These are phyloP conservation scores for Mucor plumbeus DNA, from an alignment of 371 early-diverging fungal genomes.

Conservation along the genomic window DNA sequence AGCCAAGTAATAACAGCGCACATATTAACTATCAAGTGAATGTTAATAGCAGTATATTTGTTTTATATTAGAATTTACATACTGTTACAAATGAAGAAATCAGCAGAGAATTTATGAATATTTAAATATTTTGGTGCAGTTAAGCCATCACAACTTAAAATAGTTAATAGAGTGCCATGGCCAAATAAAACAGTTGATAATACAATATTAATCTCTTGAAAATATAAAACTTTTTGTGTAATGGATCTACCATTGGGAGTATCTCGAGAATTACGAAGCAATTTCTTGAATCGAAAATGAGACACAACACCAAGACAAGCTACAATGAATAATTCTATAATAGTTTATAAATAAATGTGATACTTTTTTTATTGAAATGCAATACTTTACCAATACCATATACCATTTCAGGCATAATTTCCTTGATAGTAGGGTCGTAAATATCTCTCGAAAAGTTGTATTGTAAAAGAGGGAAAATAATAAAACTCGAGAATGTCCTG, in stretches of 20 bases:
- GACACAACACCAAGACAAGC: slow-evolving; percentile 47
- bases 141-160: slow-evolving; percentile 49
- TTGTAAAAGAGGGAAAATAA: slow-evolving; percentile 52
- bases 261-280: slow-evolving; percentile 38
- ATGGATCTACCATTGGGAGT: slow-evolving; percentile 45
- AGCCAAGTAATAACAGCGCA: slow-evolving; percentile 35
- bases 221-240: slow-evolving; percentile 49
- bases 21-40: slow-evolving; percentile 25
- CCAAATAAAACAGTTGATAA: slow-evolving; percentile 42
- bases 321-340: slow-evolving; percentile 44
- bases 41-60: neutral
- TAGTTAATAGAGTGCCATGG: slow-evolving; percentile 35
- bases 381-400: slow-evolving; percentile 43
- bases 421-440: slow-evolving; percentile 46
- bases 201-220: slow-evolving; percentile 54
- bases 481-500: slow-evolving; percentile 27
- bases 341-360: neutral
- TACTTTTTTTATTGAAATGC: no score
- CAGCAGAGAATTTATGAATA: slow-evolving; percentile 52
- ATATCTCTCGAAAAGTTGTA: slow-evolving; percentile 44
- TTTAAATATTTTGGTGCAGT: slow-evolving; percentile 39
- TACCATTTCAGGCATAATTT: slow-evolving; percentile 53
- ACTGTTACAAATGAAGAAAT: slow-evolving; percentile 57
- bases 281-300: slow-evolving; percentile 48
- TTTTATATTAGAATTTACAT: slow-evolving; percentile 6